Evolutionary conservation across 306 rosid genomes (phyloP).

Genomic region (Gastrolobium villosum): DNA sequence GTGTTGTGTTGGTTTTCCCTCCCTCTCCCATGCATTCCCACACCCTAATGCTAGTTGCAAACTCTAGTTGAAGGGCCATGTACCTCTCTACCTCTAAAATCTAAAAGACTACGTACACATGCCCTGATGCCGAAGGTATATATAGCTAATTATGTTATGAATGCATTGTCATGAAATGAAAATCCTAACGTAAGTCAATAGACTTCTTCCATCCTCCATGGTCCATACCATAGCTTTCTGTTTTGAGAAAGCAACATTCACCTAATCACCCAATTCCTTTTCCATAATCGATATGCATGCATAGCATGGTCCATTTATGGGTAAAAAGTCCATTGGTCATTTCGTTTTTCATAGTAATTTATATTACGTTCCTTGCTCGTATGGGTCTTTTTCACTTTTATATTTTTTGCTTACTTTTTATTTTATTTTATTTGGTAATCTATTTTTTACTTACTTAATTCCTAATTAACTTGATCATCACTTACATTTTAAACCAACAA

Average conservation of each 20-base stretch:
- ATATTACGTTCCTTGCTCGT: too few species aligned
- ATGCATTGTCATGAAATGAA: conserved; percentile 6
- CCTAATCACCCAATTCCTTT: conserved; percentile 28
- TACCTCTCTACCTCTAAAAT: conserved; percentile 26
- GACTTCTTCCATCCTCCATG: conserved; percentile 21
- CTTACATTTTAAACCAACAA: too few species aligned
- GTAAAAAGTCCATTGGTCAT: neutral
- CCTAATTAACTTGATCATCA: too few species aligned
- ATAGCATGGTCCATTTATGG: conserved; percentile 23
- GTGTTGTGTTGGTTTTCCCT: conserved; percentile 10
- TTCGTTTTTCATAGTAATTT: neutral
- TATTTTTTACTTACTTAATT: too few species aligned
- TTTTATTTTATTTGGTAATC: too few species aligned
- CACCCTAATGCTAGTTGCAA: neutral
- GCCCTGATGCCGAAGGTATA: neutral
- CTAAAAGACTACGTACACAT: conserved; percentile 21
- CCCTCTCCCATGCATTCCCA: conserved; percentile 6
- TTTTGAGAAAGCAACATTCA: conserved; percentile 44
- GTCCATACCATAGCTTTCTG: conserved; percentile 28
- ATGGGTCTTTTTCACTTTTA: too few species aligned
- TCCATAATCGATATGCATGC: neutral
- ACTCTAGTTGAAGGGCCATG: conserved; percentile 31
- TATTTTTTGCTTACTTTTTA: too few species aligned
- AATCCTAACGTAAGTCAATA: conserved; percentile 5
- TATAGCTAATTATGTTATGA: neutral